Conservation (phyloP, 2,329 filamentous ascomycete genomes). For the Diplodia mutila region DNA sequence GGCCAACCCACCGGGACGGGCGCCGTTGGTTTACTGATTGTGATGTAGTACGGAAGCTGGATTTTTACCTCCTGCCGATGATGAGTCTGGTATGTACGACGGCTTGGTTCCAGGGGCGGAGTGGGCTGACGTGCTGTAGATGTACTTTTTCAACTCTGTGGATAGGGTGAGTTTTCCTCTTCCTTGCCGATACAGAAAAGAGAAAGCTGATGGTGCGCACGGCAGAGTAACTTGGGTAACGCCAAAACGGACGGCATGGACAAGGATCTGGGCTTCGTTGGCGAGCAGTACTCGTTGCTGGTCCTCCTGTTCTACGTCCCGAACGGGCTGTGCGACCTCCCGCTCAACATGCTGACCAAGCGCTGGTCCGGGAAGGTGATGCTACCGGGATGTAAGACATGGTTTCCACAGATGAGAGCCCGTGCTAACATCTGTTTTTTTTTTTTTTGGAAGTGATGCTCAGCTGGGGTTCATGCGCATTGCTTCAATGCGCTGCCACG, state of each 20-base stretch:
- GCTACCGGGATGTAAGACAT: conserved; percentile 39
- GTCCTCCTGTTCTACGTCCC: conserved; percentile 42
- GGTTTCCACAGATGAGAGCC: background rate
- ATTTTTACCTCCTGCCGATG: conserved; percentile 49
- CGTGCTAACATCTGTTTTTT: background rate
- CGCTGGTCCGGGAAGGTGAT: conserved; percentile 50
- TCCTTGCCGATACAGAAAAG: conserved; percentile 25
- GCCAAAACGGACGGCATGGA: conserved; percentile 39
- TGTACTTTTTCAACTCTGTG: conserved; percentile 46
- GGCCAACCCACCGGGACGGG: too few relatives aligned
- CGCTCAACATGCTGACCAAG: conserved; percentile 55
- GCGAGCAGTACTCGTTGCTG: conserved; percentile 39
- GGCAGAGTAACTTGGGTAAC: conserved; percentile 47
- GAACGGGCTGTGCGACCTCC: conserved; percentile 54
- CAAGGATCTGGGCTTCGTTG: conserved; percentile 35
- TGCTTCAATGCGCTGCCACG: conserved; percentile 54
- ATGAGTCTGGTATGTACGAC: conserved; percentile 40
- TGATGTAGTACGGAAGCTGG: conserved; percentile 44
- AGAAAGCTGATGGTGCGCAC: background rate
- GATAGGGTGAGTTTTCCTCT: conserved; percentile 33
- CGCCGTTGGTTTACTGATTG: background rate
- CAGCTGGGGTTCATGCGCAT: conserved; percentile 54
- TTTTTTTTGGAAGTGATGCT: conserved; percentile 43
- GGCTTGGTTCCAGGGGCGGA: background rate
- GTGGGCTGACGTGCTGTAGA: conserved; percentile 28